Evolutionary conservation across 1,284 basidiomycete genomes (phyloP).

Genomic region (Austroboletus novae-zelandiae): DNA sequence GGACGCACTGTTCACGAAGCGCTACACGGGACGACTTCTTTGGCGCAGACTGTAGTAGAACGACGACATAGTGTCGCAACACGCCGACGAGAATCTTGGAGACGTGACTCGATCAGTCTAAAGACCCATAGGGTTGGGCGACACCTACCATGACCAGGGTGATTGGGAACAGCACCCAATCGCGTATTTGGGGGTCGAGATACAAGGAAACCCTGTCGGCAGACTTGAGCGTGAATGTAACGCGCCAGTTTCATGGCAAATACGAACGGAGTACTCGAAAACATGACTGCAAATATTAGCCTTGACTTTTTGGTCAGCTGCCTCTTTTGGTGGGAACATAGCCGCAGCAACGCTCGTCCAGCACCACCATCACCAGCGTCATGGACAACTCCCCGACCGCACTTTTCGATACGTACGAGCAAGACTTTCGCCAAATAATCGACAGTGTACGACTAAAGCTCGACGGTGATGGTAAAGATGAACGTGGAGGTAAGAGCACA

Average conservation of each 20-base stretch:
- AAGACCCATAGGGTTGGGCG: neutral
- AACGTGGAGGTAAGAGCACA: slow-evolving; percentile 49
- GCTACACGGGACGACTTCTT: slow-evolving; percentile 78
- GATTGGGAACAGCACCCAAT: slow-evolving; percentile 96
- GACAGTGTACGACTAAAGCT: slow-evolving; percentile 67
- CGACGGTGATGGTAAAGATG: slow-evolving; percentile 56
- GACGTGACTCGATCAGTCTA: slow-evolving; percentile 3
- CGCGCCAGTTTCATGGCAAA: slow-evolving; percentile 6
- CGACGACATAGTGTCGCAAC: slow-evolving; percentile 89
- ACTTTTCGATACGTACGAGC: slow-evolving; percentile 79
- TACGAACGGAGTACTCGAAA: slow-evolving; percentile 40
- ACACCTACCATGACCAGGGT: slow-evolving; percentile 89
- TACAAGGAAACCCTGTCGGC: slow-evolving; percentile 68
- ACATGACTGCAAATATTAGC: slow-evolving; percentile 34
- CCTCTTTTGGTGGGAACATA: slow-evolving; percentile 26
- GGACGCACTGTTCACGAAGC: slow-evolving; percentile 90
- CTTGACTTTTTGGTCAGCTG: slow-evolving; percentile 7
- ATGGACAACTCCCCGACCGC: slow-evolving; percentile 81
- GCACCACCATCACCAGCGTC: slow-evolving; percentile 6
- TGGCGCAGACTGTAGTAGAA: slow-evolving; percentile 81
- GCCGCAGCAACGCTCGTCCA: slow-evolving; percentile 22
- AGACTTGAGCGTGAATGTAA: slow-evolving; percentile 12
- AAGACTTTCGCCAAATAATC: slow-evolving; percentile 76
- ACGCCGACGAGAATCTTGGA: slow-evolving; percentile 89
- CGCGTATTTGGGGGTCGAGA: slow-evolving; percentile 90